Evolutionary conservation across 495 filamentous ascomycete species (phyloP).

Genomic region (Lasiosphaeris hirsuta): DNA sequence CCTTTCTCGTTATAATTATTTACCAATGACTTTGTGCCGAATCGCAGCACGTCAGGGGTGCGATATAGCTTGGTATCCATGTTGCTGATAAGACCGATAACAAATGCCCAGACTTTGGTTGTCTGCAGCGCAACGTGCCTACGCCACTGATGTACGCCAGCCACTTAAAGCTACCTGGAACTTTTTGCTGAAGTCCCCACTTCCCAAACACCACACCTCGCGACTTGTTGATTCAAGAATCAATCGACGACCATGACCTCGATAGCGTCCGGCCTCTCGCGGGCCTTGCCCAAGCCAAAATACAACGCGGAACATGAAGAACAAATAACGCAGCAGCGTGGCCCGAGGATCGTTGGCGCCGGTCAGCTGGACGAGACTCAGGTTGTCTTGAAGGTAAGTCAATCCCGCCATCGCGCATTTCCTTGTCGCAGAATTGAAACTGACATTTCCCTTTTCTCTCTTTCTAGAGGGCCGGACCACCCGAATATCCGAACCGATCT

Average conservation of each 20-base stretch:
- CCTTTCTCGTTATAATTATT: too few species aligned
- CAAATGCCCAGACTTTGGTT: neutral
- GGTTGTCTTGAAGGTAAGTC: slow-evolving; percentile 71
- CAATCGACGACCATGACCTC: slow-evolving; percentile 55
- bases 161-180: slow-evolving; percentile 21
- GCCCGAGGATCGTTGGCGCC: slow-evolving; percentile 73
- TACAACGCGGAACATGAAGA: slow-evolving; percentile 85
- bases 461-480: slow-evolving; percentile 72
- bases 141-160: slow-evolving; percentile 9
- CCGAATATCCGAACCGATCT: slow-evolving; percentile 77
- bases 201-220: slow-evolving; percentile 12
- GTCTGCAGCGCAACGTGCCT: neutral
- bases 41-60: too few species aligned
- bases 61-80: too few species aligned
- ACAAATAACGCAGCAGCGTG: slow-evolving; percentile 68
- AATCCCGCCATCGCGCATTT: neutral
- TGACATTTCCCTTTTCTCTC: slow-evolving; percentile 6
- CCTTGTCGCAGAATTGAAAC: slow-evolving; percentile 5
- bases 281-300: slow-evolving; percentile 83
- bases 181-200: slow-evolving; percentile 25
- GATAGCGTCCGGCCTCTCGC: slow-evolving; percentile 72
- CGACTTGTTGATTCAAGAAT: slow-evolving; percentile 4
- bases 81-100: neutral
- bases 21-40: too few species aligned
- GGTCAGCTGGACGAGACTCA: slow-evolving; percentile 80